Evolutionary conservation across 805 yeast genomes (phyloP).

Genomic region (Wickerhamiella brachini): DNA sequence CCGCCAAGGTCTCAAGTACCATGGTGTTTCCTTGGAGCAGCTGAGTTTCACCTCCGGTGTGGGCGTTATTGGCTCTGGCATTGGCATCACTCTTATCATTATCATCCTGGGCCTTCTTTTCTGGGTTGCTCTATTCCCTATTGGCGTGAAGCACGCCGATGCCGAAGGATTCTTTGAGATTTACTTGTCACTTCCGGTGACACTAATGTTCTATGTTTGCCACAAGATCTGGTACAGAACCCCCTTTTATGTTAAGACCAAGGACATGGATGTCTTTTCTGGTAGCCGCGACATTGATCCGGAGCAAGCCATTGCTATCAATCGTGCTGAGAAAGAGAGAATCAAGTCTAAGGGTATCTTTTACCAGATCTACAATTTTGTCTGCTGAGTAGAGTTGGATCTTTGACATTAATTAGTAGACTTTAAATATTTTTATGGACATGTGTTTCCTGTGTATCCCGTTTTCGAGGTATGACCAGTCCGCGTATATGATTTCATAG

Average conservation of each 20-base stretch:
- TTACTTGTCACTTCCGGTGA: conserved; percentile 37
- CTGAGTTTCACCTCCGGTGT: conserved; percentile 42
- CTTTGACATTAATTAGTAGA: no score
- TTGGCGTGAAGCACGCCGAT: conserved; percentile 24
- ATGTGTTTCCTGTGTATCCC: no score
- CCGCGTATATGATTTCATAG: no score
- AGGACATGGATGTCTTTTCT: conserved; percentile 45
- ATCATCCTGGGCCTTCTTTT: conserved; percentile 49
- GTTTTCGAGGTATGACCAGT: no score
- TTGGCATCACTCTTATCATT: conserved; percentile 37
- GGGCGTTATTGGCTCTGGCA: conserved; percentile 47
- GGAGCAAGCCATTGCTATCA: conserved; percentile 38
- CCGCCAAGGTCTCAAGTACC: conserved; percentile 44
- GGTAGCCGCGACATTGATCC: conserved; percentile 48
- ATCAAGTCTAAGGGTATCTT: conserved; percentile 23
- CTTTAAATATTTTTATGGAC: no score
- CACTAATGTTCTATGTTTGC: conserved; percentile 32
- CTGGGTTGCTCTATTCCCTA: conserved; percentile 52
- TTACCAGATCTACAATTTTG: not conserved
- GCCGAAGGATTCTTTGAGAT: conserved; percentile 36
- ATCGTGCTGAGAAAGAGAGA: conserved; percentile 37
- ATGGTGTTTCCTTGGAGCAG: conserved; percentile 54
- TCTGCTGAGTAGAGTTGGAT: no score
- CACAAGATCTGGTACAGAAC: conserved; percentile 37
- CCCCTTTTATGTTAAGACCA: conserved; percentile 29